Percentiles rank a stretch among this genome's conserved stretches.
phyloP scores from a whole-genome alignment of 2,329 filamentous ascomycete species.

The Apiospora malaysiana region DNA sequence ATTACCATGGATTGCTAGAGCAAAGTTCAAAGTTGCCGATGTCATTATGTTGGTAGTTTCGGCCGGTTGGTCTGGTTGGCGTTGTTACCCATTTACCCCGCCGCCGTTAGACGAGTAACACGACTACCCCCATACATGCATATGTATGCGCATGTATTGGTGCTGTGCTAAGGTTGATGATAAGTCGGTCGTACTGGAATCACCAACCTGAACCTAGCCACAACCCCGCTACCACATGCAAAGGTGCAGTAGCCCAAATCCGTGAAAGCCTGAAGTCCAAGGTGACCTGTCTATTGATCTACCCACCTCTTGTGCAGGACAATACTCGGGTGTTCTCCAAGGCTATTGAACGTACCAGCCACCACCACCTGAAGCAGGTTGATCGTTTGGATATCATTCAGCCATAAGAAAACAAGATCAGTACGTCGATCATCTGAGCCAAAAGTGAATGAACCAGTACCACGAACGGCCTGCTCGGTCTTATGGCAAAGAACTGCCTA shows the following conservation, averaged over 20 bases:
- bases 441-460: no score
- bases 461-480: background rate
- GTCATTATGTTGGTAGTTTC: slow-evolving; percentile 8
- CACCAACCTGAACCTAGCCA: background rate
- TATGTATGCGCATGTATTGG: background rate
- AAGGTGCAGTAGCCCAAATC: background rate
- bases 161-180: background rate
- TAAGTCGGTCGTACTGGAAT: background rate
- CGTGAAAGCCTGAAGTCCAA: background rate
- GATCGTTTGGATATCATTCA: background rate
- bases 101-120: slow-evolving; percentile 3
- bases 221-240: background rate
- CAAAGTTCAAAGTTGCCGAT: background rate
- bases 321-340: background rate
- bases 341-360: background rate
- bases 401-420: background rate
- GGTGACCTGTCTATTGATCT: background rate
- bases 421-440: background rate
- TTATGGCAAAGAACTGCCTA: background rate
- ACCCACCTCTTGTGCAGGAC: no score
- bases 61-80: background rate
- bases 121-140: background rate
- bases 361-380: background rate
- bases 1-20: background rate
- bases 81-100: slow-evolving; percentile 10